Evolutionary conservation across 176 grass and related monocot species (phyloP).

Genomic region (Olyra latifolia): DNA sequence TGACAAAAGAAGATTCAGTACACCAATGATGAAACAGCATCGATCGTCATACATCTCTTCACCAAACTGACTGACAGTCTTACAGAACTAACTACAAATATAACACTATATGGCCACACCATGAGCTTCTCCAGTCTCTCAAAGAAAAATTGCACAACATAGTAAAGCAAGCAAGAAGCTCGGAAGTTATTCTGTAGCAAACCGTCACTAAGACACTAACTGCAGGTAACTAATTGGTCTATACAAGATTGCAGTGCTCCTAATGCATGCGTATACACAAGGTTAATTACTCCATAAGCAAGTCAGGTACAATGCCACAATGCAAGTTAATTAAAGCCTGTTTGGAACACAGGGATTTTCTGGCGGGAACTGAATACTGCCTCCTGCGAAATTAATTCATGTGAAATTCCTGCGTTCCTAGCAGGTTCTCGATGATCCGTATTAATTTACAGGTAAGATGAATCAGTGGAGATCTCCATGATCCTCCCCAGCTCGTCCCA

Average conservation of each 20-base stretch:
- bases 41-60: too few species aligned
- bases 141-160: background rate
- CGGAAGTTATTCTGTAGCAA: background rate
- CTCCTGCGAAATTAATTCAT: too few species aligned
- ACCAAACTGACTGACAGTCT: too few species aligned
- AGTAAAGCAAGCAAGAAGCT: background rate
- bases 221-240: background rate
- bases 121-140: background rate
- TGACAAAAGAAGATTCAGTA: too few species aligned
- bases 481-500: conserved; percentile 67
- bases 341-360: too few species aligned
- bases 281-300: background rate
- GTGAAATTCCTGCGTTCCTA: background rate
- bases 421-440: background rate
- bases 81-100: too few species aligned
- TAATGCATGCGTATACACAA: background rate
- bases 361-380: too few species aligned
- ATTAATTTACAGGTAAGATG: conserved; percentile 19
- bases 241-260: background rate
- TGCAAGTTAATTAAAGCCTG: background rate
- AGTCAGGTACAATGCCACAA: background rate
- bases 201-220: background rate
- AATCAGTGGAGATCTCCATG: conserved; percentile 37
- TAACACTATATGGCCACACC: background rate
- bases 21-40: too few species aligned